Evolutionary conservation across 2,329 filamentous ascomycete genomes (phyloP), one percentile per base, ranked within the genome.

Genomic region (Stromatinia cepivora): DNA sequence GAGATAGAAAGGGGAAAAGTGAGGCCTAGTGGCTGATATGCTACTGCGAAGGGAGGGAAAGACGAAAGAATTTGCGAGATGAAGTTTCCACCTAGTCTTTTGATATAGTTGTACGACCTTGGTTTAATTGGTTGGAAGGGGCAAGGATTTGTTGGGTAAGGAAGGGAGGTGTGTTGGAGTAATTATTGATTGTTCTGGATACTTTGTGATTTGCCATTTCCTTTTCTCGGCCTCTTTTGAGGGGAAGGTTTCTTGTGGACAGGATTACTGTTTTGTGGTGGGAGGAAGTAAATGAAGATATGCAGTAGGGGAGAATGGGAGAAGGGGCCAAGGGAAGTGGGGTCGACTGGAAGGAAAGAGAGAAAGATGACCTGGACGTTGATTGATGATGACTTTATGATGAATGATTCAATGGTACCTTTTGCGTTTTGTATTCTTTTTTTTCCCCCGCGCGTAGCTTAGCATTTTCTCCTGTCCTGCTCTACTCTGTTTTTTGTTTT

Each of bases 321-420:
- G 56, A 3, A 15, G 56, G 10, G 7, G 34, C 10, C 13, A 17
- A 25, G 7, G 2, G 2, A 20, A 25, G 17, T 1, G 4, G 10
- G 22, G 25, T 42, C 39, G 9, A 31, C 15, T 28, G 25, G 15
- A 9, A 25, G n/a, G 22, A 58, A 10, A n/a, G 46, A 39, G 20
- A 28, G 31, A 48, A 50, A 50, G 45, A 39, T 52, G 54, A 62
- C 34, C 8, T 34, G 56, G 50, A 66, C 39, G 56, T 42, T 46
- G 65, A 67, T 61, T 50, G 56, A 67, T 67, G 54, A 67, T 34
- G 65, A 67, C 54, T 61, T 67, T 61, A 67, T 62, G 65, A 67
- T 39, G 13, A 62, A 67, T 67, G 65, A 62, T 66, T 46, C 53
- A 67, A 67, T 67, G 65, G 45, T 52, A 31, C 15, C 28, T 56